Base-by-base conservation (phyloP, 257 asterid genomes). In the Agastache rugosa region DNA sequence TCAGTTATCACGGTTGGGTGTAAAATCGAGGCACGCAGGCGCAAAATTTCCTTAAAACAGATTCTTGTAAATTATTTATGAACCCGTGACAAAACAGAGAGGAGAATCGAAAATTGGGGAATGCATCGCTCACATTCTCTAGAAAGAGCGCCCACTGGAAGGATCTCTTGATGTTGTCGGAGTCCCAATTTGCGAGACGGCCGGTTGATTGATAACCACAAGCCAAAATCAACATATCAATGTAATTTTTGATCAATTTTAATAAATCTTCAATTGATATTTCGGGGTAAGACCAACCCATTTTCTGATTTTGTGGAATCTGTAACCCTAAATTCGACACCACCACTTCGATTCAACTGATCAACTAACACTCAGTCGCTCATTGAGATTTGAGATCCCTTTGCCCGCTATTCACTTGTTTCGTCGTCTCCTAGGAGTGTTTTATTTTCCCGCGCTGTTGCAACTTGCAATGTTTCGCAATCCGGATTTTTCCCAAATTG, bases 171-270 rank as follows among this genome's bases (percentile, higher is more conserved):
- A 87, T 81, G 78, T 84, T 89, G 39, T 59, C 53, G 20, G 90
- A 81, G 73, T 85, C 88, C 98, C 97, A 92, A 55, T 83, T 83
- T 1, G 97, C 91, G 58, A 73, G 75, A 17, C 75, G 92, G 72
- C 96, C 97, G 35, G 92, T 83, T 17, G 94, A 88, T 71, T 92
- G 98, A 75, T 85, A 90, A 15, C 97, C 96, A 56, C 89, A 85
- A 50, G 96, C 89, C 48, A 92, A 81, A 85, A 90, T 75, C 80
- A 83, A 17, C 87, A 90, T 81, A 68, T 88, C 92, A 8, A 85
- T 54, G 82, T 86, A 92, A 59, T 80, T 88, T 69, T 83, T 81
- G 6, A 88, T 76, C 74, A 86, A 72, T 69, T 69, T 76, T 80
- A 85, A 51, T 75, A 92, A 69, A 77, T 92, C 96, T 61, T 81